Evolutionary conservation across 768 basidiomycete genomes (phyloP), one percentile per base, ranked within the genome.

Genomic region (Naganishia onofrii): DNA sequence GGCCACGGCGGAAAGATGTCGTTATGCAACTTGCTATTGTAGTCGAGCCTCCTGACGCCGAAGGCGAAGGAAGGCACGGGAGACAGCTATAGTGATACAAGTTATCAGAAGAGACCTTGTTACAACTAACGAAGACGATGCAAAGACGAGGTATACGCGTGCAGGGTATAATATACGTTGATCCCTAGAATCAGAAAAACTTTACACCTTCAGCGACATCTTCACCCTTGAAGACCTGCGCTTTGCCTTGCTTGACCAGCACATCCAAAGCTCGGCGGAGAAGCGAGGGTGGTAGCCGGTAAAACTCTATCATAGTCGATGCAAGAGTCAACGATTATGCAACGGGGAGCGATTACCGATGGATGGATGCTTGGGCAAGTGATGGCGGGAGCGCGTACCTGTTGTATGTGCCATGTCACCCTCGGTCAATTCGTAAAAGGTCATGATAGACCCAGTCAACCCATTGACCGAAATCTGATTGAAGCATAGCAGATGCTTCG

Each of bases 341-440:
- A n/a, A n/a, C n/a, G n/a, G n/a, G n/a, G n/a, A n/a, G n/a, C n/a
- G n/a, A n/a, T n/a, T n/a, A n/a, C n/a, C n/a, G n/a, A n/a, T n/a
- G n/a, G n/a, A n/a, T n/a, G n/a, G n/a, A n/a, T n/a, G n/a, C n/a
- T n/a, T n/a, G n/a, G n/a, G n/a, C n/a, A 64, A 55, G 28, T 46
- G 17, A 52, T 9, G 56, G 32, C 1, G 55, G 12, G 28, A 1
- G 8, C 28, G 66, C 74, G 63, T 38, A 78, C 76, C 80, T 38
- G 78, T 80, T 21, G 74, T 76, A 69, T 80, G 72, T 17, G 78
- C 76, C 56, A 81, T 63, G 67, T 81, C 81, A 21, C 81, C 81
- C 34, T 83, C 81, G 1, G 79, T 81, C 13, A 84, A 74, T 66
- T 84, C 83, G 71, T 81, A 83, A 63, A 83, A 81, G 0, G 83